These are phyloP conservation scores for Phaeotremella skinneri DNA, from an alignment of 768 basidiomycete species.

Conservation along the genomic window DNA sequence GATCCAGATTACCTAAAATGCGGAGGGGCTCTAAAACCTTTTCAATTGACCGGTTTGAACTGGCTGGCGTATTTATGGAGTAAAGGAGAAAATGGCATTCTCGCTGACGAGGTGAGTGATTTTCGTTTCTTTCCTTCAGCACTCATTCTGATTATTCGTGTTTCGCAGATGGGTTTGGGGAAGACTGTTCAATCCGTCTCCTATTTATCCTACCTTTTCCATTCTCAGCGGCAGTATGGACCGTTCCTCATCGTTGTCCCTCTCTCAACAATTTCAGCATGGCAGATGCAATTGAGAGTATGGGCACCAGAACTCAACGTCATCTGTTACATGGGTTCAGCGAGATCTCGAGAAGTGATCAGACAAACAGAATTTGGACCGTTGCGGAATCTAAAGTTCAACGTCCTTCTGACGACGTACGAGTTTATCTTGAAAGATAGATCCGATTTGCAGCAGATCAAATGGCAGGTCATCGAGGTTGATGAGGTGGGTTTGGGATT, in stretches of 20 bases:
- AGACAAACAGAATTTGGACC: slow-evolving; percentile 87
- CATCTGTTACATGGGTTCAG: slow-evolving; percentile 92
- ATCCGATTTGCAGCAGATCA: slow-evolving; percentile 84
- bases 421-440: slow-evolving; percentile 89
- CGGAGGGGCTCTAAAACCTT: slow-evolving; percentile 89
- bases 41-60: slow-evolving; percentile 95
- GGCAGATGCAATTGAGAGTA: slow-evolving; percentile 88
- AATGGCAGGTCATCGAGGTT: slow-evolving; percentile 94
- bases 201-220: slow-evolving; percentile 91
- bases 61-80: slow-evolving; percentile 98
- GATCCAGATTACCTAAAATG: slow-evolving; percentile 85
- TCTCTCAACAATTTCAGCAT: slow-evolving; percentile 94
- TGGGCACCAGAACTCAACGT: slow-evolving; percentile 98
- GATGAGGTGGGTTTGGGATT: slow-evolving; percentile 68
- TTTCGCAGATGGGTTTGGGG: slow-evolving; percentile 81
- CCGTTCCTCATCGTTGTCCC: slow-evolving; percentile 98
- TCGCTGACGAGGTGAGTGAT: slow-evolving; percentile 75
- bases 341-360: slow-evolving; percentile 81
- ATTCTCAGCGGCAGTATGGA: slow-evolving; percentile 86
- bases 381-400: slow-evolving; percentile 88
- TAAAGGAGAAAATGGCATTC: slow-evolving; percentile 89
- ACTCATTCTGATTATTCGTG: not conserved
- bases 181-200: slow-evolving; percentile 96
- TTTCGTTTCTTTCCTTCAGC: not conserved
- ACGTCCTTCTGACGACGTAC: slow-evolving; percentile 94